Conservation (phyloP, 2,329 filamentous ascomycete genomes). For the Neoscytalidium dimidiatum region DNA sequence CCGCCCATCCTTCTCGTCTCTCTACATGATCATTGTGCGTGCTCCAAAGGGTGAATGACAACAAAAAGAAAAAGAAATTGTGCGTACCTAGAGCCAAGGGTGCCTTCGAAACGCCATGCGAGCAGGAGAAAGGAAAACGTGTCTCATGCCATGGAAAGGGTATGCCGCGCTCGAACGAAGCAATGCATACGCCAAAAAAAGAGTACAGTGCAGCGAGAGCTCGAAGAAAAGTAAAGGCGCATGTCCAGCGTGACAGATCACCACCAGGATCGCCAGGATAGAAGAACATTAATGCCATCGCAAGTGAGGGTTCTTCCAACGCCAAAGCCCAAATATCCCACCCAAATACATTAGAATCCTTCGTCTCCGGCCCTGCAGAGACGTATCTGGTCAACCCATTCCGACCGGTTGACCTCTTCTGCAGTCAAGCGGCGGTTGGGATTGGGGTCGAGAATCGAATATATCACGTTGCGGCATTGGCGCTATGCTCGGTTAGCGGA, state of each 20-base stretch:
- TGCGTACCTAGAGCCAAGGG: slow-evolving; percentile 11
- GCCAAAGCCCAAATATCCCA: slow-evolving; percentile 18
- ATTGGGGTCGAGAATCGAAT: slow-evolving; percentile 96
- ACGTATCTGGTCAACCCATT: slow-evolving; percentile 98
- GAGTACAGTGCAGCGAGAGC: slow-evolving; percentile 22
- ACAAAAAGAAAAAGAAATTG: slow-evolving; percentile 10
- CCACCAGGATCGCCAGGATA: background rate
- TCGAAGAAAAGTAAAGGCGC: background rate
- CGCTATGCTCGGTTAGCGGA: slow-evolving; percentile 58
- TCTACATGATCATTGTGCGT: slow-evolving; percentile 17
- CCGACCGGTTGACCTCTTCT: slow-evolving; percentile 94
- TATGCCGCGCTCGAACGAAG: slow-evolving; percentile 38
- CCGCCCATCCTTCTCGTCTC: slow-evolving; percentile 7
- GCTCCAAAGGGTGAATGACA: background rate
- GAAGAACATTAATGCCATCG: slow-evolving; percentile 6
- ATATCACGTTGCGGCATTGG: slow-evolving; percentile 97
- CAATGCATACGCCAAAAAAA: slow-evolving; percentile 30
- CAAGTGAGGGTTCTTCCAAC: slow-evolving; percentile 16
- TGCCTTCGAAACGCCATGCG: slow-evolving; percentile 17
- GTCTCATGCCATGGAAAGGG: slow-evolving; percentile 36
- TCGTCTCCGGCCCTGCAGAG: slow-evolving; percentile 96
- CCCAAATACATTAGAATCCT: slow-evolving; percentile 65
- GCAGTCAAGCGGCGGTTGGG: slow-evolving; percentile 89
- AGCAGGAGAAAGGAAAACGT: slow-evolving; percentile 15
- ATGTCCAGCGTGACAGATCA: background rate